Conservation (phyloP, 306 rosid species). For the Vigna radiata region DNA sequence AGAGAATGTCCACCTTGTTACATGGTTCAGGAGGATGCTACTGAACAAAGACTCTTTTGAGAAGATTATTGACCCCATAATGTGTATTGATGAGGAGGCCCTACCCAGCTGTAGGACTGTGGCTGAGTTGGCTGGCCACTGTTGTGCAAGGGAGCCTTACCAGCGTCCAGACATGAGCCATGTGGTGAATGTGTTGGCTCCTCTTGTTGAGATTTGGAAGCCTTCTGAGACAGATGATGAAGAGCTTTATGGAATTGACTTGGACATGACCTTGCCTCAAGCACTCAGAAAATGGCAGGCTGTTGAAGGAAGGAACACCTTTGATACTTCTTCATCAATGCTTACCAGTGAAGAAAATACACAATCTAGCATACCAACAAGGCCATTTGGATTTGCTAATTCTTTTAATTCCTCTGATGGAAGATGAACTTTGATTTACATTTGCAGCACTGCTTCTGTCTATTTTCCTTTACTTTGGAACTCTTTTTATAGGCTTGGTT, state of each 20-base stretch:
- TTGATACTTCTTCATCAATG: slow-evolving; percentile 51
- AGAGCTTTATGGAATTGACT: slow-evolving; percentile 60
- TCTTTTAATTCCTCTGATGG: slow-evolving; percentile 71
- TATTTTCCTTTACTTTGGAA: not conserved
- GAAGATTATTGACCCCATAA: slow-evolving; percentile 66
- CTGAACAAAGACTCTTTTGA: slow-evolving; percentile 55
- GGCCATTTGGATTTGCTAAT: slow-evolving; percentile 67
- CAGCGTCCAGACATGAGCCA: slow-evolving; percentile 94
- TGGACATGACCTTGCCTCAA: slow-evolving; percentile 66
- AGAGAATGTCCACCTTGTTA: slow-evolving; percentile 82
- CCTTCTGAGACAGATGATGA: slow-evolving; percentile 61
- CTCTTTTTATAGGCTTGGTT: slow-evolving; percentile 27
- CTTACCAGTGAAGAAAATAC: slow-evolving; percentile 58
- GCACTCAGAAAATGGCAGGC: slow-evolving; percentile 73
- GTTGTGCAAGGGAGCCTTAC: slow-evolving; percentile 78
- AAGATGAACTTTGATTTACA: slow-evolving; percentile 52
- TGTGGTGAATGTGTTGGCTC: slow-evolving; percentile 77
- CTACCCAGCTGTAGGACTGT: slow-evolving; percentile 57
- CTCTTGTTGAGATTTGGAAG: slow-evolving; percentile 87
- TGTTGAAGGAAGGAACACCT: slow-evolving; percentile 55
- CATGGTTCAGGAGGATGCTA: slow-evolving; percentile 85
- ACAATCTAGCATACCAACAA: slow-evolving; percentile 69
- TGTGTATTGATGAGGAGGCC: slow-evolving; percentile 66
- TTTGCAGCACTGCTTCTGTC: not conserved
- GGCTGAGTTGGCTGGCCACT: slow-evolving; percentile 84